A percentile compares a stretch with the other conserved stretches of the same genome.
phyloP scores from a whole-genome alignment of 192 early-diverging fungal species.

The Podochytrium sp. region DNA sequence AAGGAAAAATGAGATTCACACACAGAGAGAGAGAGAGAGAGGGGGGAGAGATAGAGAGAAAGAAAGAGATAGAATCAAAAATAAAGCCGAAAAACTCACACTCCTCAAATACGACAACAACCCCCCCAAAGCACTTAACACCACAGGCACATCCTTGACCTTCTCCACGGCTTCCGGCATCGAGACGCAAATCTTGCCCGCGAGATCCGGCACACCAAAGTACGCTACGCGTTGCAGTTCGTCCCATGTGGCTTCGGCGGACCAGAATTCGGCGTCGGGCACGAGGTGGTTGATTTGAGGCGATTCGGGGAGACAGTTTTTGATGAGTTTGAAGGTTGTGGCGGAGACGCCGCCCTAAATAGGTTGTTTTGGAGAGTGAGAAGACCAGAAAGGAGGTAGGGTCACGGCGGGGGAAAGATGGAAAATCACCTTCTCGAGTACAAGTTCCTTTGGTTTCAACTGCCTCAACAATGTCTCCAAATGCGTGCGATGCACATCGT shows the following conservation, averaged over 20 bases:
- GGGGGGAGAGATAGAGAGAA: not conserved
- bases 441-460: slow-evolving; percentile 88
- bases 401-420: not conserved
- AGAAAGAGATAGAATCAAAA: not conserved
- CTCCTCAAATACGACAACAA: slow-evolving; percentile 86
- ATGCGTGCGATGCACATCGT: slow-evolving; percentile 85
- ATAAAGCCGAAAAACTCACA: slow-evolving; percentile 54
- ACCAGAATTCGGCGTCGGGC: slow-evolving; percentile 78
- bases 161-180: not conserved
- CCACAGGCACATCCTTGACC: not conserved
- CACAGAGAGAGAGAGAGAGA: not conserved
- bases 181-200: not conserved
- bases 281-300: slow-evolving; percentile 68
- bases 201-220: slow-evolving; percentile 43
- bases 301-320: slow-evolving; percentile 59
- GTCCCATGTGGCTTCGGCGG: slow-evolving; percentile 52
- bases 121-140: slow-evolving; percentile 67
- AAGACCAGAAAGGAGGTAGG: not conserved
- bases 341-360: slow-evolving; percentile 58
- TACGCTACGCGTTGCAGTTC: slow-evolving; percentile 66
- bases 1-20: not conserved
- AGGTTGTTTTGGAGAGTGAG: too few relatives aligned
- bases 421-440: slow-evolving; percentile 75
- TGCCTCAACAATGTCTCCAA: slow-evolving; percentile 96
- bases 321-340: slow-evolving; percentile 61